Evolutionary conservation across 2,329 filamentous ascomycete species (phyloP), one percentile per base, ranked within the genome.

Genomic region (Fusarium praegraminearum): DNA sequence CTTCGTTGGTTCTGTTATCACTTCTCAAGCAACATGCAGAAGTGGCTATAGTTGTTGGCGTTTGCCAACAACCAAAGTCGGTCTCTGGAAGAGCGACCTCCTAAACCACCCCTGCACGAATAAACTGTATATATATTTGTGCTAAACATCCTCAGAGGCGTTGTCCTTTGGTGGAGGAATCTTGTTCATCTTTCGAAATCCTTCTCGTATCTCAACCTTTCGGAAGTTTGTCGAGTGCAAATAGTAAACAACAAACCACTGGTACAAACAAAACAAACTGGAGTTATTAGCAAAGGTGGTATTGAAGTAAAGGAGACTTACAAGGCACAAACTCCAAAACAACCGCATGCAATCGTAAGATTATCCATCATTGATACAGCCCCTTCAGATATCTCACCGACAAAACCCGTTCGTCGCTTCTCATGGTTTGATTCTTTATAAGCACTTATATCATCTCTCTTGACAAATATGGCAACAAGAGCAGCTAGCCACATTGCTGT

Each of bases 321-420:
- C 67, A 70, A 70, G 18, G 67, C 62, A 11, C 49, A 59, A 30
- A 70, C 41, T 13, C 62, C 67, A 30, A 70, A 70, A 12, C 67
- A 67, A 12, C 67, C 67, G 20, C 67, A 70, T 2, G 62, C 50
- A n/a, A 67, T 64, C 5, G 57, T 44, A 4, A 70, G 59, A 7
- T 67, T 70, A 16, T 70, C 41, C 40, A 70, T 18, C 62, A 67
- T 47, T 3, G 47, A 53, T 12, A 70, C 33, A 1, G 66, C 16
- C 4, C 67, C 67, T 2, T 44, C 57, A 2, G 62, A 52, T 11
- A 69, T 26, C 4, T 61, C 52, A 10, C 43, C 38, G 16, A 70
- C 18, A 5, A 56, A 3, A 2, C 53, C 67, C 2, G 51, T 22
- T 15, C 50, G 54, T 20, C 57, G 57, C 41, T 63, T 64, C 7